These are phyloP conservation scores for Volvox reticuliferus DNA, from an alignment of 139 green algal genomes.

Conservation along the genomic window DNA sequence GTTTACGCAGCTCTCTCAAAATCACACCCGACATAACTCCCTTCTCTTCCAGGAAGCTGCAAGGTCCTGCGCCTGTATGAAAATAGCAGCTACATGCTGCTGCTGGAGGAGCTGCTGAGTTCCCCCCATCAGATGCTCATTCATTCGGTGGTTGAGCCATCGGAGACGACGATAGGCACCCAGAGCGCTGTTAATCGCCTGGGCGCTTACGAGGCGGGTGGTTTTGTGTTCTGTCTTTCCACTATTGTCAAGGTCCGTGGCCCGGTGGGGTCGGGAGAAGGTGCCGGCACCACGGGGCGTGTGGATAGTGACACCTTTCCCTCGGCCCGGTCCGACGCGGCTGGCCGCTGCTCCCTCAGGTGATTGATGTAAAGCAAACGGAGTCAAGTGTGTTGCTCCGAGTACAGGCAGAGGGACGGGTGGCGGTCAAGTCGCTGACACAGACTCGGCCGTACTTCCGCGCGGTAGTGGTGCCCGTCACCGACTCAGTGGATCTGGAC, in stretches of 20 bases:
- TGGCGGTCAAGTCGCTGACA: conserved; percentile 9
- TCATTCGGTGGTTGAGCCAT: neutral
- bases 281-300: too few relatives aligned
- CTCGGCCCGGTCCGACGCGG: neutral
- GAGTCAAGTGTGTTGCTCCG: conserved; percentile 30
- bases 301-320: neutral
- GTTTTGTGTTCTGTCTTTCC: conserved; percentile 27
- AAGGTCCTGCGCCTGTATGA: conserved; percentile 42
- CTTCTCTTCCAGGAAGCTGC: conserved; percentile 19
- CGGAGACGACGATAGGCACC: neutral
- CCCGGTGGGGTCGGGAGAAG: neutral
- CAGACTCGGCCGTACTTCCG: conserved; percentile 29
- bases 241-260: conserved; percentile 44
- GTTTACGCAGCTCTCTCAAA: neutral
- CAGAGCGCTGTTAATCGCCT: neutral
- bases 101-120: conserved; percentile 39
- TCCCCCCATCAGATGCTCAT: conserved; percentile 41
- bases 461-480: conserved; percentile 38
- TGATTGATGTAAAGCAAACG: conserved; percentile 43
- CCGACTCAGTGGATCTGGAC: conserved; percentile 33
- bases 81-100: conserved; percentile 24
- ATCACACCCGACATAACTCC: neutral
- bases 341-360: neutral
- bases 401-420: conserved; percentile 36
- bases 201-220: conserved; percentile 36